Base-by-base conservation (phyloP, 73 alveolate genomes). In the Breviolum minutum region DNA sequence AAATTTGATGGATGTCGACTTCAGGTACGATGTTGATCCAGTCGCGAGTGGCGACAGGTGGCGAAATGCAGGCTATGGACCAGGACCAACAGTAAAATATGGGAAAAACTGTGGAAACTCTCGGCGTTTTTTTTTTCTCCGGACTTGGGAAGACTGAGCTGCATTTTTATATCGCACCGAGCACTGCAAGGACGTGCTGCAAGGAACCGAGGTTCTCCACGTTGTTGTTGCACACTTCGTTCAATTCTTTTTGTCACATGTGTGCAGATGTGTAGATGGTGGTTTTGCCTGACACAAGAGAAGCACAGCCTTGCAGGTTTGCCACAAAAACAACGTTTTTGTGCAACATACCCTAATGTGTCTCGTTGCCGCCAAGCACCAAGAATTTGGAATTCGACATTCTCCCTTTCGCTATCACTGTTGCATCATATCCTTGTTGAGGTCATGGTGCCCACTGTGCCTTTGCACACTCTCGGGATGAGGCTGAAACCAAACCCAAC, bases 361-460 rank as follows among this genome's bases (percentile, higher is more conserved):
- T 29, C 88, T 8, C 97, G 97, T 26, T 91, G 97, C 97, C 97
- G 97, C 73, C 60, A 48, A 83, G 63, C 86, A 13, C 91, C 26
- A 14, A 29, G 89, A 6, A 12, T 16, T 14, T 9, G 26, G 54
- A 10, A 3, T 76, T 19, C 22, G 54, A n/a, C 61, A 2, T 76
- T 22, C 19, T 22, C 86, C 30, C 2, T 22, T 2, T 19, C 61
- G 2, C 85, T 27, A 2, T 76, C 48, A 2, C 5, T n/a, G 60
- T 12, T 13, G 32, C 48, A n/a, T 76, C 48, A 20, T 8, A 17
- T 29, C 86, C 74, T 4, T 24, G 30, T 40, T 90, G 26, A 91
- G 97, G 97, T 91, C 97, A 91, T 74, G 97, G 97, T 14, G 89
- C 60, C 32, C 64, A 80, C 17, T 91, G 97, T 63, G 85, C 97